Conservation (phyloP, 2,329 filamentous ascomycete genomes). For the Polytolypa hystricis region DNA sequence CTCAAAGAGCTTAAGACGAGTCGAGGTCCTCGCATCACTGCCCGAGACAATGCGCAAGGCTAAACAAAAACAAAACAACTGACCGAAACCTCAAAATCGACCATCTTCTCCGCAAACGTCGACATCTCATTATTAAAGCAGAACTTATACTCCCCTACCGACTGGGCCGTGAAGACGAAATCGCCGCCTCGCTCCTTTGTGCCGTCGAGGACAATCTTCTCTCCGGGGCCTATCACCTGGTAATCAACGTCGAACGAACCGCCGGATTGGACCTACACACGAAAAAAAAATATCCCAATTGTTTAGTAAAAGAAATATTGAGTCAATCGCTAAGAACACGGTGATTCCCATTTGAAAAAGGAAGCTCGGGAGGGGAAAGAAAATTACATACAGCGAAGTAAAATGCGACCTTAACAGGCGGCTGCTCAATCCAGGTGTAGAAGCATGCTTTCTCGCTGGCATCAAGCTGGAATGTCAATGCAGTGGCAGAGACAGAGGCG, state of each 20-base stretch:
- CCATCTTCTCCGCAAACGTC: slow-evolving; percentile 92
- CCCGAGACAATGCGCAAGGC: not conserved
- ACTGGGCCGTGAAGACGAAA: slow-evolving; percentile 91
- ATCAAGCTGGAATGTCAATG: slow-evolving; percentile 81
- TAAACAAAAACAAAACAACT: slow-evolving; percentile 23
- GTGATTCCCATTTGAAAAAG: not conserved
- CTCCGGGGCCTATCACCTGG: slow-evolving; percentile 67
- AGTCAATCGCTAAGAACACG: too few species aligned
- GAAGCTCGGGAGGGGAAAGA: not conserved
- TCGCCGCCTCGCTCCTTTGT: slow-evolving; percentile 91
- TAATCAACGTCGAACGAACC: slow-evolving; percentile 98
- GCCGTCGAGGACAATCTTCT: slow-evolving; percentile 72
- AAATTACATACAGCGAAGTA: slow-evolving; percentile 80
- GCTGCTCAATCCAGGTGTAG: slow-evolving; percentile 66
- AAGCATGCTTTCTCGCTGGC: slow-evolving; percentile 96
- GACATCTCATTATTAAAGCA: slow-evolving; percentile 99
- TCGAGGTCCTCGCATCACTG: not conserved
- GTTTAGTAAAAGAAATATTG: too few species aligned
- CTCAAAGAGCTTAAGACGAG: too few species aligned
- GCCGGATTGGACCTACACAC: slow-evolving; percentile 89
- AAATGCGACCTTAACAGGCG: slow-evolving; percentile 84
- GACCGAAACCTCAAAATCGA: slow-evolving; percentile 95
- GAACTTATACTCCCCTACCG: slow-evolving; percentile 82
- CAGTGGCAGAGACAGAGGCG: slow-evolving; percentile 68
- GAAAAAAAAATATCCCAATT: too few species aligned